Base-by-base conservation (phyloP, 228 moss, liverwort and hornwort species). In the Sphagnum fallax region DNA sequence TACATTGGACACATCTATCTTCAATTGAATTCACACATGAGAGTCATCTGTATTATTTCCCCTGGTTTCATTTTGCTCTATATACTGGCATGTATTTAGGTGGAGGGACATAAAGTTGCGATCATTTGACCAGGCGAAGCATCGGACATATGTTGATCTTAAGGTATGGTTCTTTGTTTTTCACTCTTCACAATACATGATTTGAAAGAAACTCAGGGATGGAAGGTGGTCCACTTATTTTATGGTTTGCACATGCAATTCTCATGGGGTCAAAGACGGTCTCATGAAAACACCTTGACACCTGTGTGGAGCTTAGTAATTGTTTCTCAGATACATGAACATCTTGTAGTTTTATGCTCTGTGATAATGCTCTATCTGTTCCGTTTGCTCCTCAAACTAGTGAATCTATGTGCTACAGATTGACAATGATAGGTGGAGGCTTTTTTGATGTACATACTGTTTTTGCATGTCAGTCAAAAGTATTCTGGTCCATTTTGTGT, bases 51-150 rank as follows among this genome's bases (percentile, higher is more conserved):
- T 32, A 32, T 32, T 32, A 32, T 32, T 32, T 32, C 32, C 32
- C 32, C 32, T 55, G 55, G 55, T 8, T 55, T 12, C 8, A 55
- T 55, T 55, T 55, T 12, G 8, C 12, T 8, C 9, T 12, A 55
- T 8, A 8, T 55, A 55, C 55, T 55, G 55, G 55, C 55, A 47
- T 32, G 4, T 52, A 18, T 76, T 32, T 82, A 95, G 95, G 75
- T 96, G 95, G 95, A 92, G 95, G 51, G 95, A 96, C 59, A 92
- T 96, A 68, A 96, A 96, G 69, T 71, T 96, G 70, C 89, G 91
- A 64, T 90, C 95, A 59, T 96, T 96, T 72, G 95, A 96, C 64
- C 95, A 96, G 80, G 95, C 95, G 14, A 96, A 96, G 79, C 92
- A 96, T 64, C 82, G 95, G 75, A 96, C 95, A 6, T 96, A 96